Base-by-base conservation (phyloP, 1,139 yeast genomes). In the Yamadazyma jaroonii region DNA sequence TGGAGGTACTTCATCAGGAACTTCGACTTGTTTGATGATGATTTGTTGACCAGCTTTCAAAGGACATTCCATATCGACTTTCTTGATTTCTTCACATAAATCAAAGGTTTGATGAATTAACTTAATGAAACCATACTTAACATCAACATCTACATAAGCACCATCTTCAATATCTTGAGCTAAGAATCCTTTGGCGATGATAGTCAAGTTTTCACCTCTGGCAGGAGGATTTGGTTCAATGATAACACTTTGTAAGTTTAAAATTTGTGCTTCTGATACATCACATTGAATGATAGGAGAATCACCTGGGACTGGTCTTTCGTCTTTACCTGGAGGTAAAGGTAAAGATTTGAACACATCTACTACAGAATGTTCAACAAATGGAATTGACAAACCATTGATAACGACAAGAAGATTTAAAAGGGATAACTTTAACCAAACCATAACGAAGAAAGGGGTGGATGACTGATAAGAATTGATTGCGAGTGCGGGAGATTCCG, bases 1-100 rank as follows among this genome's bases (percentile, higher is more conserved):
- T 22, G 97, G 96, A 42, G 98, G 97, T 20, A 90, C 95, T 61
- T 88, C 94, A n/a, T 73, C 68, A 13, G 98, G 98, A 45, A 92
- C 78, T 50, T 81, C 90, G 25, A 92, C 94, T 32, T 68, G 63
- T 62, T 89, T 88, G 26, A 73, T 62, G 43, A 92, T 65, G 37
- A 68, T 64, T 51, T 87, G 82, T 38, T 65, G 60, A 5, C 97
- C 98, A 48, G 77, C 67, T 38, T 69, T 56, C 40, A 92, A 63
- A 2, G 98, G 98, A 59, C 98, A 92, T 37, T 70, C 71, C 59
- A 82, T 64, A 54, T 86, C 96, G 34, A 89, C 90, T 53, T 88
- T 85, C 40, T 79, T 77, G 43, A 88, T 72, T 56, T 88, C 84
- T 48, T 89, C 96, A 62, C 98, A 92, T 44, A 92, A 70, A 60